Evolutionary conservation across 2,329 filamentous ascomycete genomes (phyloP), one percentile per base, ranked within the genome.

Genomic region (Aspergillus clavatus): DNA sequence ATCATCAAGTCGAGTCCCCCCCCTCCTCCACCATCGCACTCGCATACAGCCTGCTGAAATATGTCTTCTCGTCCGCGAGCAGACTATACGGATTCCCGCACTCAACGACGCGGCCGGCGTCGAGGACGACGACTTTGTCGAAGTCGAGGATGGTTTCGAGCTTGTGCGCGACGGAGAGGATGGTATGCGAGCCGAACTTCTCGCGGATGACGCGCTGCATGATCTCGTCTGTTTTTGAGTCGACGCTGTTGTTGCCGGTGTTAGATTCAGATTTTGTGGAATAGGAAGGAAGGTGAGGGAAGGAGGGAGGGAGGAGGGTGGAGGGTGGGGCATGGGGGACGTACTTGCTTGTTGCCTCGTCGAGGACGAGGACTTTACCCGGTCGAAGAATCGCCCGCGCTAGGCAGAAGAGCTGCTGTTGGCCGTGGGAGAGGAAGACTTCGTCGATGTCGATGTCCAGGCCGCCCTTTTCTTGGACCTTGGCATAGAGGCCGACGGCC

Each of bases 341-440:
- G 54, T 50, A 64, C 61, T 62, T 64, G 61, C 61, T 65, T n/a
- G 60, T 63, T 22, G 61, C 70, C 54, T 74, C 72, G 46, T 74
- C 72, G 16, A 74, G 61, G 26, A 74, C 63, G 10, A 74, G 59
- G 42, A 74, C 65, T 19, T 65, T 69, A 40, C 68, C 66, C 7
- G 63, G 59, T 7, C 75, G 65, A 6, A 85, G 60, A 14, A 84
- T 70, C 0, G 80, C 82, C 0, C 81, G 65, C 0, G 78, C 81
- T 1, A 86, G 71, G 50, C 76, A 81, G 53, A 86, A 82, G 0
- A 86, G 70, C 55, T 86, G 82, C 36, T 74, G 75, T 59, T 86
- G 82, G 0, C 83, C 83, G 26, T 77, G 73, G 4, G 73, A 77
- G 5, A 82, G 66, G 40, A 71, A 67, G 5, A 76, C 69, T 2